Base-by-base conservation (phyloP, 352 stramenopile genomes). In the Phytophthora hybrid region DNA sequence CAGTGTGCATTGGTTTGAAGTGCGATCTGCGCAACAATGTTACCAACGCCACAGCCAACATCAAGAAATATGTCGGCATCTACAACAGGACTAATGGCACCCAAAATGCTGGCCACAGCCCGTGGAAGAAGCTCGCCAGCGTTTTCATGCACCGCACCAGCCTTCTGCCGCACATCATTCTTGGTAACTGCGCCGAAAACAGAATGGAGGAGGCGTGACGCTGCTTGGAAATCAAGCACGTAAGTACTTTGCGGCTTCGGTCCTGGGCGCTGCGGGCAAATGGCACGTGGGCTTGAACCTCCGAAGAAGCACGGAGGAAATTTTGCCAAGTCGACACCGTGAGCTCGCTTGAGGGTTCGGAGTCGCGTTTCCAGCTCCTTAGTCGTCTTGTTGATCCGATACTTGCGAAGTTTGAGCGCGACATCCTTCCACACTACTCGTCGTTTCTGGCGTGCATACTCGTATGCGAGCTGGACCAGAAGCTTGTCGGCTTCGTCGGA, bases 401-500 rank as follows among this genome's bases (percentile, higher is more conserved):
- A 26, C 23, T 26, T 26, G 23, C 23, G 23, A 26, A 26, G 23
- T 26, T 26, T 26, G 2, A 26, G 23, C 2, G 23, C 23, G 23
- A 26, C 23, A 26, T 26, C 23, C 23, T 26, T 26, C 23, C 23
- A 26, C 23, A 26, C 23, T 26, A 26, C 23, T 26, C 23, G 2
- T 26, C 23, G 23, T 26, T 26, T 26, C 23, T 26, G 23, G 23
- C 23, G 23, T 2, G 23, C 23, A 26, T 26, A 26, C 23, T 26
- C 23, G 23, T 26, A 26, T 26, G 23, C 23, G 23, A 26, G 2
- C 23, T 26, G 23, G 2, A 26, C 60, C 6, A 67, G 60, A n/a
- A 58, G 18, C 31, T 57, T 66, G 29, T 66, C 46, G 9, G 46
- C 59, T 66, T 57, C 23, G 46, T 66, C 59, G 10, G 59, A 47